These are phyloP conservation scores for Syzygium oleosum DNA, from an alignment of 345 rosid species.

Conservation along the genomic window DNA sequence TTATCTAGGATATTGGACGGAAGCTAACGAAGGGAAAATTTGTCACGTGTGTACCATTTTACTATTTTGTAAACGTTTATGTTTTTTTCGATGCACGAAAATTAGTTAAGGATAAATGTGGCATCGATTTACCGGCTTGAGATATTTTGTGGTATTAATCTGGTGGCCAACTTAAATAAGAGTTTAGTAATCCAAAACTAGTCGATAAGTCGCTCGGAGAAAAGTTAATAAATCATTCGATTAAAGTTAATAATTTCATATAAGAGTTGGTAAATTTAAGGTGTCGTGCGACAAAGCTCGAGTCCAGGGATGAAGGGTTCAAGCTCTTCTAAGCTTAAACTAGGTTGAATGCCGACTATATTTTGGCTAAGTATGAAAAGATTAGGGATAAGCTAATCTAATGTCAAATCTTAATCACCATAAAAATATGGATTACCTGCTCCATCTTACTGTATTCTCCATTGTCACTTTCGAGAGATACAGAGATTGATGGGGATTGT, in stretches of 20 bases:
- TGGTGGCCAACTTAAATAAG: accelerated
- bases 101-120: background rate
- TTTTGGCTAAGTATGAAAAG: background rate
- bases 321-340: background rate
- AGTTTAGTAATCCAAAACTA: background rate
- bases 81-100: background rate
- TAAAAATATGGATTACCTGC: too few relatives aligned
- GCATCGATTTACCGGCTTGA: background rate
- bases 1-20: background rate
- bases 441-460: background rate
- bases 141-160: background rate
- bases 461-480: background rate
- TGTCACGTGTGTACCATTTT: accelerated
- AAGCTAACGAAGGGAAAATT: accelerated
- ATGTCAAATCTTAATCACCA: background rate
- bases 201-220: background rate
- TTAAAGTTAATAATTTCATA: background rate
- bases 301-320: background rate
- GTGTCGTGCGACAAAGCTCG: background rate
- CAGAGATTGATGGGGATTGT: background rate
- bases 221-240: background rate
- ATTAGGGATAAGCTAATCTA: background rate
- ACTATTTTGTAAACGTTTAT: background rate
- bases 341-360: background rate
- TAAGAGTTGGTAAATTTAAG: background rate